Evolutionary conservation across 176 grass and related monocot species (phyloP).

Genomic region (Oryza brachyantha): DNA sequence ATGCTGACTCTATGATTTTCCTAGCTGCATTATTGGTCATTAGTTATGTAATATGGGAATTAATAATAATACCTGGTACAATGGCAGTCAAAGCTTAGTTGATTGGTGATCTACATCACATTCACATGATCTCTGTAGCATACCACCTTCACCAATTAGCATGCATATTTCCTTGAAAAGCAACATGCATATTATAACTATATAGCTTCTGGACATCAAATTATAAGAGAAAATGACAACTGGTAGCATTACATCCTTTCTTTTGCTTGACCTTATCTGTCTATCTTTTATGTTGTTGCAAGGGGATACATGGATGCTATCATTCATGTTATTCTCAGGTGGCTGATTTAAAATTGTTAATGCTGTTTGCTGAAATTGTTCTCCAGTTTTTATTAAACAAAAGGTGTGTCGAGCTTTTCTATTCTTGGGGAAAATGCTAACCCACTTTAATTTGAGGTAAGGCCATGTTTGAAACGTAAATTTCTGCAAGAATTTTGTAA

Average conservation of each 20-base stretch:
- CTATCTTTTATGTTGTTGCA: background rate
- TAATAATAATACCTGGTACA: conserved; percentile 22
- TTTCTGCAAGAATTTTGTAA: background rate
- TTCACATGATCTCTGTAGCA: background rate
- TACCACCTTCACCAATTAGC: conserved; percentile 10
- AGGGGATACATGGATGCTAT: background rate
- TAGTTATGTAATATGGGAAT: background rate
- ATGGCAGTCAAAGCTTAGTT: conserved; percentile 27
- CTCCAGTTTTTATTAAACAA: background rate
- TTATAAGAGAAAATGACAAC: background rate
- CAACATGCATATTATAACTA: background rate
- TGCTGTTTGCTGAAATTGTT: background rate
- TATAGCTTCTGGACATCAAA: background rate
- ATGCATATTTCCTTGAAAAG: background rate
- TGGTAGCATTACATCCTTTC: conserved; percentile 16
- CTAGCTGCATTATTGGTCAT: conserved; percentile 17
- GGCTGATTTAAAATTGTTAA: background rate
- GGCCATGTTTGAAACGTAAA: background rate
- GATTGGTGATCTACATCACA: conserved; percentile 13
- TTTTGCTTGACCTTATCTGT: background rate
- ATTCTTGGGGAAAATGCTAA: background rate
- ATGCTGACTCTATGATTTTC: conserved; percentile 38
- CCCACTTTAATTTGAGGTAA: background rate
- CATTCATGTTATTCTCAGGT: background rate
- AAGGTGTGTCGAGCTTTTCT: background rate